phyloP scores from a whole-genome alignment of 169 alveolate genomes.

The Babesia sp. region DNA sequence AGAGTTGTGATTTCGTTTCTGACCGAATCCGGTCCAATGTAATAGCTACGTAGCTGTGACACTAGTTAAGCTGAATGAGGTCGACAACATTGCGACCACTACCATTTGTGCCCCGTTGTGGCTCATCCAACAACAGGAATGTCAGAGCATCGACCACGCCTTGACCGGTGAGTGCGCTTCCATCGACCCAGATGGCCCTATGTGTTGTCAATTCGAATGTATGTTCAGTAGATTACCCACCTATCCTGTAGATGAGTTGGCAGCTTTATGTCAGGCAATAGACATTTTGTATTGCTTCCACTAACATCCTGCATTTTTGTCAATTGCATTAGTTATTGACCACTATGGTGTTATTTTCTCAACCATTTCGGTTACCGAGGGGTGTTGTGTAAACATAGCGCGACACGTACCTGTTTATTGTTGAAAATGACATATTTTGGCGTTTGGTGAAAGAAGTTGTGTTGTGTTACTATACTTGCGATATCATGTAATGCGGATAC shows the following conservation, averaged over 20 bases:
- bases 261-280: neutral
- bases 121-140: slow-evolving; percentile 46
- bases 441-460: slow-evolving; percentile 46
- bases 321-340: too few relatives aligned
- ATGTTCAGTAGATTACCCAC: slow-evolving; percentile 2
- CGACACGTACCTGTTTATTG: slow-evolving; percentile 44
- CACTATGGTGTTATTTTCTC: too few relatives aligned
- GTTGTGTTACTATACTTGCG: slow-evolving; percentile 44
- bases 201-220: neutral
- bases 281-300: neutral
- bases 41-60: neutral
- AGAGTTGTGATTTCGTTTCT: slow-evolving; percentile 49
- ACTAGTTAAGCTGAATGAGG: slow-evolving; percentile 14
- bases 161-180: slow-evolving; percentile 63
- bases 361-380: too few relatives aligned
- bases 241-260: slow-evolving; percentile 42
- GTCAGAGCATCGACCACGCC: slow-evolving; percentile 38
- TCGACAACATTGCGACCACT: neutral
- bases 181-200: slow-evolving; percentile 41
- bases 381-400: too few relatives aligned
- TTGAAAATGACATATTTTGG: slow-evolving; percentile 61
- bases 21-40: slow-evolving; percentile 8
- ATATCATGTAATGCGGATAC: slow-evolving; percentile 3
- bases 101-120: neutral
- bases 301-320: slow-evolving; percentile 3